These are phyloP conservation scores for Cladosporium oxysporum DNA, from an alignment of 2,329 filamentous ascomycete genomes.

Conservation along the genomic window DNA sequence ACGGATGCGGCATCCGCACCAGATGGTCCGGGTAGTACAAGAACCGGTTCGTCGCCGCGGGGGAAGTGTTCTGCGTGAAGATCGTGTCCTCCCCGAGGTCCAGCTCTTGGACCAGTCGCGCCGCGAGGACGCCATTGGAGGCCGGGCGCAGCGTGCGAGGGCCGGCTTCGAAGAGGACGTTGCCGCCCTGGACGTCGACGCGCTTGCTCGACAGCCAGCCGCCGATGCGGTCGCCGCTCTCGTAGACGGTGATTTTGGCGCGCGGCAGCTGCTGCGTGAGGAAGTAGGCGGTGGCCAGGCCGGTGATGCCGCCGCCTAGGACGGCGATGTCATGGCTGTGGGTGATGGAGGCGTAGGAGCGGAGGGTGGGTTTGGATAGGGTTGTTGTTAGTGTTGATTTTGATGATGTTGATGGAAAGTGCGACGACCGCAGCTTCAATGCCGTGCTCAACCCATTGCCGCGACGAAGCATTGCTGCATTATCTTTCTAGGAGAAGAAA, in stretches of 20 bases:
- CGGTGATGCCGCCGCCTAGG: constrained; percentile 80
- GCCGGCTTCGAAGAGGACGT: constrained; percentile 78
- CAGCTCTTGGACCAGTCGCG: constrained; percentile 64
- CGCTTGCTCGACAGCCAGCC: constrained; percentile 78
- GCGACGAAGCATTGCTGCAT: constrained; percentile 35
- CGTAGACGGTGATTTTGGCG: constrained; percentile 77
- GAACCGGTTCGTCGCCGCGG: constrained; percentile 66
- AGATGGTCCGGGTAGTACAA: constrained; percentile 87
- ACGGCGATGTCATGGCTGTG: constrained; percentile 58
- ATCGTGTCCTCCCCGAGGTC: constrained; percentile 59
- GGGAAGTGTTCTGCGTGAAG: constrained; percentile 52
- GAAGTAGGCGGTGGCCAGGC: constrained; percentile 76
- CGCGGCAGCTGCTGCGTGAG: constrained; percentile 67
- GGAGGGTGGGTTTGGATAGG: not conserved
- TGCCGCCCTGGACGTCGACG: constrained; percentile 61
- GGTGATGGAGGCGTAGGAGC: constrained; percentile 22
- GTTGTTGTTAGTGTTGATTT: not conserved
- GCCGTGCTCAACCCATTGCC: constrained; percentile 25
- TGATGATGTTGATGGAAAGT: constrained; percentile 9
- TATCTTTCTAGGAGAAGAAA: constrained; percentile 34
- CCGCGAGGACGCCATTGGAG: constrained; percentile 64
- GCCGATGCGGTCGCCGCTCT: constrained; percentile 68
- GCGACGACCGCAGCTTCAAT: constrained; percentile 16
- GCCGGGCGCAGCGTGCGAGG: constrained; percentile 71
- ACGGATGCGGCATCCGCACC: constrained; percentile 59